Conservation (phyloP, 2,329 filamentous ascomycete species). For the Teratosphaeria viscida region DNA sequence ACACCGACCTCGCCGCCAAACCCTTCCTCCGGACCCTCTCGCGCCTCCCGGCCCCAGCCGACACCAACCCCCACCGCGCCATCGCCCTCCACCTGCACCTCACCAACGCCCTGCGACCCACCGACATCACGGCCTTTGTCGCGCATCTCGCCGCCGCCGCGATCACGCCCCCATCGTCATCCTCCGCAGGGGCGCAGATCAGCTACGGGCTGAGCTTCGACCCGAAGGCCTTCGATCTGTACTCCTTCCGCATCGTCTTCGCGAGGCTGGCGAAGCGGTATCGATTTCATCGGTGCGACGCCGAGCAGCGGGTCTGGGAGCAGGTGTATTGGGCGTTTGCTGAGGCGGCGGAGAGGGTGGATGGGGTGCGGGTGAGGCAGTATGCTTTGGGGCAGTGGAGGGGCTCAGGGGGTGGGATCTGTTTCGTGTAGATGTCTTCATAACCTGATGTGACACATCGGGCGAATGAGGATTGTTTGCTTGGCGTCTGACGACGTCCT, state of each 20-base stretch:
- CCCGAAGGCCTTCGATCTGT: neutral
- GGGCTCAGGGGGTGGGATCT: neutral
- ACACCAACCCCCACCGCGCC: neutral
- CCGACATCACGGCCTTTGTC: neutral
- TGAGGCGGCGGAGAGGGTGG: conserved; percentile 3
- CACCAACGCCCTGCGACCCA: neutral
- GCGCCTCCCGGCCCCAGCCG: neutral
- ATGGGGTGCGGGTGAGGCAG: conserved; percentile 3
- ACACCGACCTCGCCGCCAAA: conserved; percentile 1
- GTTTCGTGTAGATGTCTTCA: neutral
- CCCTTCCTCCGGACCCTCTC: neutral
- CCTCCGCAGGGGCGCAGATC: neutral
- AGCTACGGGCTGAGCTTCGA: conserved; percentile 1
- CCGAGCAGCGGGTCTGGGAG: conserved; percentile 5
- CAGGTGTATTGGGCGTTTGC: conserved; percentile 6
- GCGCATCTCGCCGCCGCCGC: neutral
- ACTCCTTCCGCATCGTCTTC: neutral
- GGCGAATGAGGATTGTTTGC: too few species aligned
- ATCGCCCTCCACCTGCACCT: neutral
- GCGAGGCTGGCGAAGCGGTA: conserved; percentile 4
- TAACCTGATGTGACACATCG: too few species aligned
- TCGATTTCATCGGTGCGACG: conserved; percentile 3
- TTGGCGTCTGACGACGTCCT: too few species aligned
- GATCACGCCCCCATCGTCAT: neutral
- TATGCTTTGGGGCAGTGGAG: conserved; percentile 4